phyloP scores from a whole-genome alignment of 768 basidiomycete species.

The Mycena rosella region DNA sequence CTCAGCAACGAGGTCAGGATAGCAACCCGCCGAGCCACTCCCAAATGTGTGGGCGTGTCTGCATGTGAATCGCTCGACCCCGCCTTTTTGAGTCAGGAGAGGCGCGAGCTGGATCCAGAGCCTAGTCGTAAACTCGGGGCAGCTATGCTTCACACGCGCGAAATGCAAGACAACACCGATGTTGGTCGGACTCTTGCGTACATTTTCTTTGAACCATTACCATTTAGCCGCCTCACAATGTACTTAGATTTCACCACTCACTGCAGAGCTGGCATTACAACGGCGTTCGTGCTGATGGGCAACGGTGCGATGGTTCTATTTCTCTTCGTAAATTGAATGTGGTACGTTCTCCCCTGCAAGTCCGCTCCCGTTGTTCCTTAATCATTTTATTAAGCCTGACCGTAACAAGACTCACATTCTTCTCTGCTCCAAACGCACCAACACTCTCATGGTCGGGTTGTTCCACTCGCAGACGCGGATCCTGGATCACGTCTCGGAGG shows the following conservation, averaged over 20 bases:
- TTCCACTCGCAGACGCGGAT: slow-evolving; percentile 18
- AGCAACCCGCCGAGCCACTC: slow-evolving; percentile 8
- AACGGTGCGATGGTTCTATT: slow-evolving; percentile 15
- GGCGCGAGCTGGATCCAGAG: slow-evolving; percentile 22
- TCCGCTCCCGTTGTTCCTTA: background rate
- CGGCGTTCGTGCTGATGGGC: slow-evolving; percentile 1
- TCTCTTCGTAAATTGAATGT: slow-evolving; percentile 17
- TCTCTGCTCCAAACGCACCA: slow-evolving; percentile 18
- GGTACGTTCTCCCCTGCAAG: slow-evolving; percentile 6
- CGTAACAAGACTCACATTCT: slow-evolving; percentile 26
- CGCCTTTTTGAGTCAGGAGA: slow-evolving; percentile 12
- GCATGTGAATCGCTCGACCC: slow-evolving; percentile 27
- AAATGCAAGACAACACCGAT: slow-evolving; percentile 25
- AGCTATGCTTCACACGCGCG: slow-evolving; percentile 10
- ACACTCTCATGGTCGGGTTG: background rate
- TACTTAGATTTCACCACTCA: slow-evolving; percentile 13
- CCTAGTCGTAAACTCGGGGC: slow-evolving; percentile 5
- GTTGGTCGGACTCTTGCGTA: slow-evolving; percentile 24
- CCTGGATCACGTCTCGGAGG: slow-evolving; percentile 24
- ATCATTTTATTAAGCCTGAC: background rate
- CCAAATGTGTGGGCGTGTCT: background rate
- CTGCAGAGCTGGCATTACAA: slow-evolving; percentile 19
- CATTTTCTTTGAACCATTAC: background rate
- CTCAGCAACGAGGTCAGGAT: slow-evolving; percentile 1
- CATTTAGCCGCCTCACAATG: slow-evolving; percentile 2